Percentiles rank a stretch among this genome's conserved stretches.
These are phyloP conservation scores for Heteromeles arbutifolia DNA, from an alignment of 306 rosid genomes.

Conservation along the genomic window DNA sequence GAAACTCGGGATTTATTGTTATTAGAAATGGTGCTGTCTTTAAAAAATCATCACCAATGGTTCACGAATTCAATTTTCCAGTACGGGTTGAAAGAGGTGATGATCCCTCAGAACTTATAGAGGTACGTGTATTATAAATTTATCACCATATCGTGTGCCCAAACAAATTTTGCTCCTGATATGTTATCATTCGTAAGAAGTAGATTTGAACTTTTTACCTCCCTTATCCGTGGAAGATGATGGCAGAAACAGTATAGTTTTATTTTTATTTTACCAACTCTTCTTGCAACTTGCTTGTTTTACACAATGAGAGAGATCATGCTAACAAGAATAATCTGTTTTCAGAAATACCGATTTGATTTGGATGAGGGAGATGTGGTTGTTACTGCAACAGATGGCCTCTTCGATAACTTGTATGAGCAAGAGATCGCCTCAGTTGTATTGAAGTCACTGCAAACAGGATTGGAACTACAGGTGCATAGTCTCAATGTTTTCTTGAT, in stretches of 20 bases:
- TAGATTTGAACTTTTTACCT: background rate
- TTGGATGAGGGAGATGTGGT: conserved; percentile 64
- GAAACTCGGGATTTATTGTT: conserved; percentile 61
- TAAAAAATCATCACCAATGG: conserved; percentile 45
- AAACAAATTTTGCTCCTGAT: background rate
- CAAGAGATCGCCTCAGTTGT: conserved; percentile 55
- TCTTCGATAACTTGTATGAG: conserved; percentile 73
- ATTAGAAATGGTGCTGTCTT: conserved; percentile 53
- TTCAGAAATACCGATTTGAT: conserved; percentile 28
- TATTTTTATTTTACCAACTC: background rate
- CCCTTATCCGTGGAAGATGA: background rate
- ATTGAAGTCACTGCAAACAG: conserved; percentile 37
- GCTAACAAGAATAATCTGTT: background rate
- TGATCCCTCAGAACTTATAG: conserved; percentile 44
- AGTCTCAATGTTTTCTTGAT: background rate
- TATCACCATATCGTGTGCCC: background rate
- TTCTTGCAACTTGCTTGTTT: background rate
- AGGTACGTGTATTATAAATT: conserved; percentile 30
- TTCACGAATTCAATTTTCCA: conserved; percentile 62
- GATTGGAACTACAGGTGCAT: conserved; percentile 54
- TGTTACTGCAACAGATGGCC: conserved; percentile 68
- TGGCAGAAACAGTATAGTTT: background rate
- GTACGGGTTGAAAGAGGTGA: conserved; percentile 40
- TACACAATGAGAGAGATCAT: background rate
- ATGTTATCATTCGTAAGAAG: background rate